These are phyloP conservation scores for Pichia sp. DNA, from an alignment of 1,139 yeast species.

Conservation along the genomic window DNA sequence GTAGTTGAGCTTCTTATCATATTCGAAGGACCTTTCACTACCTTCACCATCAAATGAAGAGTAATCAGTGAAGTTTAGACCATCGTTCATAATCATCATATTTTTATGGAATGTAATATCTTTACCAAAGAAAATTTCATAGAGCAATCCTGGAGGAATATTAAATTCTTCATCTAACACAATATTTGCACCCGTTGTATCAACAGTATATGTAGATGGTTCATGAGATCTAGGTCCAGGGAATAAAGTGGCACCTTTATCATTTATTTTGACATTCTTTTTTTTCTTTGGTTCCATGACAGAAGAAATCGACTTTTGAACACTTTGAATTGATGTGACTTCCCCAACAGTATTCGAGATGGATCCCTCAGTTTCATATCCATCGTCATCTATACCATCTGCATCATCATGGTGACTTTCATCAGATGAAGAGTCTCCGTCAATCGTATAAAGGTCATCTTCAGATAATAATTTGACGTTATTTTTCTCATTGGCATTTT, in stretches of 20 bases:
- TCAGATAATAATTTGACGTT: constrained; percentile 22
- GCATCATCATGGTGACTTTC: constrained; percentile 12
- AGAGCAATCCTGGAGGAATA: constrained; percentile 52
- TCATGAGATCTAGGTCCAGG: constrained; percentile 40
- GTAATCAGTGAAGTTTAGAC: constrained; percentile 45
- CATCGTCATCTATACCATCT: constrained; percentile 24
- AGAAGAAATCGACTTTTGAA: not conserved
- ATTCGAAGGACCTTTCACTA: constrained; percentile 38
- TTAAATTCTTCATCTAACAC: constrained; percentile 33
- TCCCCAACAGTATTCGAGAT: not conserved
- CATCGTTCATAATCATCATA: constrained; percentile 46
- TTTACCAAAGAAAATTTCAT: constrained; percentile 47
- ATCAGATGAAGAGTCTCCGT: constrained; percentile 25
- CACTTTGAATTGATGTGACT: not conserved
- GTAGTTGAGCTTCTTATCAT: constrained; percentile 48
- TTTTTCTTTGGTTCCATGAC: not conserved
- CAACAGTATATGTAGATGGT: constrained; percentile 32
- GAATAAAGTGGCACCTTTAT: constrained; percentile 27
- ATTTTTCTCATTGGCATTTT: constrained; percentile 5
- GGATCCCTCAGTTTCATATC: constrained; percentile 14
- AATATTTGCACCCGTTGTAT: constrained; percentile 27
- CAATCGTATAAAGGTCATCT: constrained; percentile 40
- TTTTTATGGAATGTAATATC: constrained; percentile 41
- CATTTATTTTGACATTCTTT: not conserved
- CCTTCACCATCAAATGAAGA: constrained; percentile 37